These are phyloP conservation scores for Thermochaetoides dissita DNA, from an alignment of 2,329 filamentous ascomycete species.

Conservation along the genomic window DNA sequence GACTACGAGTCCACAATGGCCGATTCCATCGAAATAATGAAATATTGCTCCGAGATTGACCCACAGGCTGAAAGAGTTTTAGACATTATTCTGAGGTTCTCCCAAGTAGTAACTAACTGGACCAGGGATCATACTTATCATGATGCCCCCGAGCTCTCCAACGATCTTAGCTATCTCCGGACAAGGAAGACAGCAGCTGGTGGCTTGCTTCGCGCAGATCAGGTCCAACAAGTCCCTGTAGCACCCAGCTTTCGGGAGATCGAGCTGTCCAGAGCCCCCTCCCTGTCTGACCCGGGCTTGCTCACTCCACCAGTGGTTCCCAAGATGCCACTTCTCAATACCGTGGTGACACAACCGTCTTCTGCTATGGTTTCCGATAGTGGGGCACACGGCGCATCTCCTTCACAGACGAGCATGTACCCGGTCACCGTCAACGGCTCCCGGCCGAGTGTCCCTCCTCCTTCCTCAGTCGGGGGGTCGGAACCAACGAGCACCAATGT, in stretches of 20 bases:
- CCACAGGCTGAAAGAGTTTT: constrained; percentile 34
- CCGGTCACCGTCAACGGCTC: constrained; percentile 2
- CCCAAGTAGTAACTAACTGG: constrained; percentile 24
- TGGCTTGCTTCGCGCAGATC: no score
- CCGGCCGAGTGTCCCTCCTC: constrained; percentile 10
- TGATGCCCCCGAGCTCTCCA: constrained; percentile 9
- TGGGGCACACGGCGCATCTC: constrained; percentile 10
- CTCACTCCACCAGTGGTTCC: constrained; percentile 10
- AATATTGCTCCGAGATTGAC: constrained; percentile 33
- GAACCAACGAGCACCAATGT: constrained; percentile 20
- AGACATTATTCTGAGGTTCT: constrained; percentile 36
- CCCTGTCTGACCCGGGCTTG: constrained; percentile 4
- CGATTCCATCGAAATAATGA: constrained; percentile 33
- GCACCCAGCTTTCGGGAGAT: no score
- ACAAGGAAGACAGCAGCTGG: no score
- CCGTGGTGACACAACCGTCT: constrained; percentile 1
- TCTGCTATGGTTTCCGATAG: not conserved
- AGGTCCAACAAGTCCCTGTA: no score
- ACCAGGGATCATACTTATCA: constrained; percentile 10
- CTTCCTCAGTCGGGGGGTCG: constrained; percentile 14
- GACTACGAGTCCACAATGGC: constrained; percentile 26
- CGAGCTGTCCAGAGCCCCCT: no score
- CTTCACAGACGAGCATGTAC: constrained; percentile 2
- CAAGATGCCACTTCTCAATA: constrained; percentile 7
- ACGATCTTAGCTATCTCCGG: constrained; percentile 9